Evolutionary conservation across 2,329 filamentous ascomycete genomes (phyloP).

Genomic region (Fusarium praegraminearum): DNA sequence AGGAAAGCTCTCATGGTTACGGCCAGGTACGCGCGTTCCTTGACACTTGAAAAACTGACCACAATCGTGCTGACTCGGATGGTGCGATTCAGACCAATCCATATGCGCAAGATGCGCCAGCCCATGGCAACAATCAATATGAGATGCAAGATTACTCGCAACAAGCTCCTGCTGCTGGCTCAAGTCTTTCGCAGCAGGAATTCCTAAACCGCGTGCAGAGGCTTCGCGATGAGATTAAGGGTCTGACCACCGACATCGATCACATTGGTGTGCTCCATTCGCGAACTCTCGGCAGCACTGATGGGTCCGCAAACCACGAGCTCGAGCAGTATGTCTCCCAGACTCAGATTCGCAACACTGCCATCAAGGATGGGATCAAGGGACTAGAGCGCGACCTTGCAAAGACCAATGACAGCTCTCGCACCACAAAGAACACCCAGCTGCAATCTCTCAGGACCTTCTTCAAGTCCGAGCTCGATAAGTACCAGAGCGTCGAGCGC

Average conservation of each 20-base stretch:
- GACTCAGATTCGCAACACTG: slow-evolving; percentile 78
- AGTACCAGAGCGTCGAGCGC: slow-evolving; percentile 78
- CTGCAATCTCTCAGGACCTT: slow-evolving; percentile 76
- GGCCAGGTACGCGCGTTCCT: slow-evolving; percentile 55
- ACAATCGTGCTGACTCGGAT: slow-evolving; percentile 34
- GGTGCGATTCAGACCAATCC: slow-evolving; percentile 45
- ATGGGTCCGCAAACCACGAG: slow-evolving; percentile 66
- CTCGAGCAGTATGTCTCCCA: slow-evolving; percentile 76
- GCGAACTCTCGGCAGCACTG: slow-evolving; percentile 75
- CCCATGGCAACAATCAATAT: slow-evolving; percentile 58
- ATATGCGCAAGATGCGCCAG: slow-evolving; percentile 47
- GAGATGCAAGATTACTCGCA: slow-evolving; percentile 67
- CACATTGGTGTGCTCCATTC: slow-evolving; percentile 78
- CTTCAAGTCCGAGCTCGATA: slow-evolving; percentile 78
- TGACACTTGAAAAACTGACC: slow-evolving; percentile 12
- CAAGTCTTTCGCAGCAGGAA: slow-evolving; percentile 69
- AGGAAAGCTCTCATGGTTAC: slow-evolving; percentile 61
- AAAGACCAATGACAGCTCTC: slow-evolving; percentile 70
- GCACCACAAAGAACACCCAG: slow-evolving; percentile 76
- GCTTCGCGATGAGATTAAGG: slow-evolving; percentile 75
- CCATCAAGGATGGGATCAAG: slow-evolving; percentile 84
- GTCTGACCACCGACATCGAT: slow-evolving; percentile 74
- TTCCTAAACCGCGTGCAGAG: slow-evolving; percentile 76
- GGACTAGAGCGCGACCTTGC: slow-evolving; percentile 77
- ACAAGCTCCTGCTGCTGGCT: slow-evolving; percentile 44